Conservation (phyloP, 73 alveolate genomes). For the Blepharisma stoltei region DNA sequence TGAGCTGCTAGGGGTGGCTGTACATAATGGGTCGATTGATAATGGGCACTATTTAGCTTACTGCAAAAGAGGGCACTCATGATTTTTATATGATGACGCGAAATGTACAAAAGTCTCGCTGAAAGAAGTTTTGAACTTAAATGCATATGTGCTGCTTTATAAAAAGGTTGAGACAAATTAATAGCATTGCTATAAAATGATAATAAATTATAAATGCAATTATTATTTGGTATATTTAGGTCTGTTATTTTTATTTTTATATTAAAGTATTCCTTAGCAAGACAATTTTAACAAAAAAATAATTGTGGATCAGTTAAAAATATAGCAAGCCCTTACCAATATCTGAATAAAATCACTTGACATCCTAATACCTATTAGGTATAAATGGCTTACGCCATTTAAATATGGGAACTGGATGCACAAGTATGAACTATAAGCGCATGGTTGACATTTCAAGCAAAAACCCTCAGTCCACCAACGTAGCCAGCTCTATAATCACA, state of each 20-base stretch:
- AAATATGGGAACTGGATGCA: slow-evolving; percentile 29
- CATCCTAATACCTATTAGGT: too few species aligned
- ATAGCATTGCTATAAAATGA: too few species aligned
- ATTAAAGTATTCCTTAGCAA: too few species aligned
- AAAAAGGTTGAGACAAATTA: not conserved
- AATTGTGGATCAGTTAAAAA: too few species aligned
- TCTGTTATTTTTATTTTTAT: too few species aligned
- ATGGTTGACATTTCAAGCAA: not conserved
- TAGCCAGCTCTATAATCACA: not conserved
- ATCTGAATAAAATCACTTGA: too few species aligned
- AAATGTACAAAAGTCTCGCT: not conserved
- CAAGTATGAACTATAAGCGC: not conserved
- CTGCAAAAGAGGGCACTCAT: not conserved
- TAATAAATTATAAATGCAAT: too few species aligned
- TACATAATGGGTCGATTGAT: not conserved
- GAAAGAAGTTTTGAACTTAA: not conserved
- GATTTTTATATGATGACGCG: slow-evolving; percentile 26
- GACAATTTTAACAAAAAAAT: too few species aligned
- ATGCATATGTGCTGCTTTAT: slow-evolving; percentile 23
- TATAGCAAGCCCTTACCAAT: too few species aligned
- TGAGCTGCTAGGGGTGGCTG: not conserved
- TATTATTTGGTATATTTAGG: too few species aligned
- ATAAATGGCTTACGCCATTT: not conserved
- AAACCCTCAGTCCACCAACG: not conserved
- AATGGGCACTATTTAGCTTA: not conserved